Base-by-base conservation (phyloP, 2,329 filamentous ascomycete species). In the Monosporascus sp. region DNA sequence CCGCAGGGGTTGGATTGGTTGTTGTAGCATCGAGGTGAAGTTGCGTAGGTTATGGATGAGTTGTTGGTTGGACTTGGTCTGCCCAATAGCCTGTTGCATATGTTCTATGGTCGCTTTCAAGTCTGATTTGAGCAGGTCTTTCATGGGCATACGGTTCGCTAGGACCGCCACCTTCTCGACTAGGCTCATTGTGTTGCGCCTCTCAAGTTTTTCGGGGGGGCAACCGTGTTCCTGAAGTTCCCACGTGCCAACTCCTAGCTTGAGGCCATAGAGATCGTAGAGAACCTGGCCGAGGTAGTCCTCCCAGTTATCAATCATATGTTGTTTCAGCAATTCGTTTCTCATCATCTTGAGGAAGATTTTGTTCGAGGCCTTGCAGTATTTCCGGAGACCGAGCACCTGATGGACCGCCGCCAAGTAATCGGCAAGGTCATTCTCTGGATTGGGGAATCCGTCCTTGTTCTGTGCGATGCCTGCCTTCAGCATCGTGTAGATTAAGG, bases 21-120 rank as follows among this genome's bases (percentile, higher is more conserved):
- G 87, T 66, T 90, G 93, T 49, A 97, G 76, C 63, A 89, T 94
- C 27, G 89, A 82, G 4, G 85, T 88, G 52, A 94, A 86, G 58
- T 96, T 86, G 51, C 90, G 87, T 52, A 90, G 80, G 69, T 99
- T 99, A 68, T 94, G 87, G n/a, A 87, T 80, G 71, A 96, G 86
- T 56, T 91, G 85, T 5, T 89, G 83, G 1, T 87, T 88, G 14
- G 87, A 83, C 68, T 92, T 96, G 27, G 87, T 83, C 51, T 82
- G 81, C 1, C 90, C 90, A 51, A 97, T 87, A 5, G 89, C 87
- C 60, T 90, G 86, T 67, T 97, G 92, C 72, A 99, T 90, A 61
- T 92, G 91, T 54, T 99, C 94, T 54, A 99, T 94, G 0, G 91
- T 90, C 17, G 80, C 83, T 67, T 93, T 95, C 51, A 99, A 77